Evolutionary conservation across 1,139 yeast species (phyloP).

Genomic region (Yamadazyma conglobata): DNA sequence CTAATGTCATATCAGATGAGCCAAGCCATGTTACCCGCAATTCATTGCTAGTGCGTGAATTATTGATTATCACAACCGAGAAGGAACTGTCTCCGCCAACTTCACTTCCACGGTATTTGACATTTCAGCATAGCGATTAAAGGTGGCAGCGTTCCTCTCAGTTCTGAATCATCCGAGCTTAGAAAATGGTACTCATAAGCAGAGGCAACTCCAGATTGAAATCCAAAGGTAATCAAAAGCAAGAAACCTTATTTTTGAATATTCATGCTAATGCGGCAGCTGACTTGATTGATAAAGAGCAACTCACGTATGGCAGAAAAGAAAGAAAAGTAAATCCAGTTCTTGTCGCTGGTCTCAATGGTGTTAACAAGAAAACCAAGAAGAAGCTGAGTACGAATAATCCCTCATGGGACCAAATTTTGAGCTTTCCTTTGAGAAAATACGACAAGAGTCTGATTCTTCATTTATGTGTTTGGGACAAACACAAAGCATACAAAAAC

Average conservation of each 20-base stretch:
- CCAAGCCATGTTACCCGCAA: too few species aligned
- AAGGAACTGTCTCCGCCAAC: too few species aligned
- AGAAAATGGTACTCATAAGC: slow-evolving; percentile 1
- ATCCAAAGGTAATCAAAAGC: background rate
- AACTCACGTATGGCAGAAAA: slow-evolving; percentile 9
- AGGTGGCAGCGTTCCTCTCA: too few species aligned
- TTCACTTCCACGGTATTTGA: too few species aligned
- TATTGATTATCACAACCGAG: too few species aligned
- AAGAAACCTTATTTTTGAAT: slow-evolving; percentile 12
- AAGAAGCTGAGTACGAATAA: slow-evolving; percentile 36
- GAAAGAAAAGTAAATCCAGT: slow-evolving; percentile 30
- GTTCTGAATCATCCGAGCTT: too few species aligned
- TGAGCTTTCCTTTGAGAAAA: slow-evolving; percentile 28
- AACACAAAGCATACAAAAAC: slow-evolving; percentile 40
- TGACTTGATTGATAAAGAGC: slow-evolving; percentile 26
- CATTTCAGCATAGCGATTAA: too few species aligned
- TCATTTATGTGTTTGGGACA: slow-evolving; percentile 43
- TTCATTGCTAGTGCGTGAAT: too few species aligned
- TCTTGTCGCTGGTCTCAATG: slow-evolving; percentile 33
- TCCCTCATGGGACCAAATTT: slow-evolving; percentile 46
- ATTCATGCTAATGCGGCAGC: slow-evolving; percentile 41
- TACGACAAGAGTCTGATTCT: slow-evolving; percentile 31
- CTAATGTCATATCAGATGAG: too few species aligned
- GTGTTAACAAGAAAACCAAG: slow-evolving; percentile 26
- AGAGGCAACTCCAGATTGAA: background rate